A percentile compares a stretch with the other conserved stretches of the same genome.
These are phyloP conservation scores for Endothia cerciana DNA, from an alignment of 2,329 filamentous ascomycete genomes.

Conservation along the genomic window DNA sequence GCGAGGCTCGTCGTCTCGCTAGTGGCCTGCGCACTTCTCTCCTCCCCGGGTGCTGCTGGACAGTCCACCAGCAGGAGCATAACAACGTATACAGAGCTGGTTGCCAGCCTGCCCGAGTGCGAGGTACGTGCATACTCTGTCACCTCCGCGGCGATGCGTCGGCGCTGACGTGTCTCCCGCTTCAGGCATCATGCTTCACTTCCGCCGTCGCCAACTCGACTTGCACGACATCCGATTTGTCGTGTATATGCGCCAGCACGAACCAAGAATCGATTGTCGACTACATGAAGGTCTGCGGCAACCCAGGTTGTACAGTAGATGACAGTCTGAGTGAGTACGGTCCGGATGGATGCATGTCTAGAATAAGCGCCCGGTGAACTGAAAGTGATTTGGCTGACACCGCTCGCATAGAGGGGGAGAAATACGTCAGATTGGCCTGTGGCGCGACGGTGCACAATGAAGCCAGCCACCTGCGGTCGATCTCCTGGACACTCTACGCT, in stretches of 20 bases:
- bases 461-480: slow-evolving; percentile 23
- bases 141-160: background rate
- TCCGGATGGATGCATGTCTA: too few relatives aligned
- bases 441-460: slow-evolving; percentile 22
- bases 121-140: slow-evolving; percentile 15
- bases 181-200: slow-evolving; percentile 22
- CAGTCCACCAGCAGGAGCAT: background rate
- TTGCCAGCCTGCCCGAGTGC: slow-evolving; percentile 14
- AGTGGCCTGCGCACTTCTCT: slow-evolving; percentile 16
- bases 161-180: slow-evolving; percentile 12
- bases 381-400: background rate
- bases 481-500: slow-evolving; percentile 30
- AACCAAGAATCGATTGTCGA: background rate
- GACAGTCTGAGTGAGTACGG: slow-evolving; percentile 21
- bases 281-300: background rate
- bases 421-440: slow-evolving; percentile 27
- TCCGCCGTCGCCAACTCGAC: slow-evolving; percentile 14
- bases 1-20: slow-evolving; percentile 17
- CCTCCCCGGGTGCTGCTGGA: slow-evolving; percentile 14
- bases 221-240: slow-evolving; percentile 22
- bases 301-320: slow-evolving; percentile 8
- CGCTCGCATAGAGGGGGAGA: slow-evolving; percentile 22
- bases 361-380: background rate
- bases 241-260: slow-evolving; percentile 21
- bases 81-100: slow-evolving; percentile 15